A percentile compares a stretch with the other conserved stretches of the same genome.
Evolutionary conservation across 1,284 basidiomycete genomes (phyloP).

Genomic region (Ganoderma leucocontextum): DNA sequence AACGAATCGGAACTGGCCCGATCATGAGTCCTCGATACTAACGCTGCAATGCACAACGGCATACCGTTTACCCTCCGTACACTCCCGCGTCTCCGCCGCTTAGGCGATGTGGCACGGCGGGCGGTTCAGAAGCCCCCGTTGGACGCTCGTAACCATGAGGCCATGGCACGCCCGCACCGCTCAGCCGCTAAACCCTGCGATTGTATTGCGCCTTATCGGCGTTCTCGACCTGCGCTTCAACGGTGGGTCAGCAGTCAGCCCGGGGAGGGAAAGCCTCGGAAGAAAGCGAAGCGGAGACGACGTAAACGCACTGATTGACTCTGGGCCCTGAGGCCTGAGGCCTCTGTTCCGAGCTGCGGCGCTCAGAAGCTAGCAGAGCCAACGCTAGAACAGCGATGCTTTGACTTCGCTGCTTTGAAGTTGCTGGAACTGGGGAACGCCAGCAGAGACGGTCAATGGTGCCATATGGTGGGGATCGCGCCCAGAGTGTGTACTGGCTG

Average conservation of each 20-base stretch:
- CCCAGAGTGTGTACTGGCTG: neutral
- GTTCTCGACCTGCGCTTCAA: neutral
- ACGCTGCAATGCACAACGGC: neutral
- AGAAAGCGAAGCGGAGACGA: neutral
- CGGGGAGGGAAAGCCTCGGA: neutral
- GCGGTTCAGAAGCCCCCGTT: conserved; percentile 11
- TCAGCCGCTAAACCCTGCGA: neutral
- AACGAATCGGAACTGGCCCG: neutral
- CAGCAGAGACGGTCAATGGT: neutral
- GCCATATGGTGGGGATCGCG: neutral
- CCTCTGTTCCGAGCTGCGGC: neutral
- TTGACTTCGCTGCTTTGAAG: neutral
- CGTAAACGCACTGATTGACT: conserved; percentile 5
- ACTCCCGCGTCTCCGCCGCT: neutral
- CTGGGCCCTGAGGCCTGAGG: neutral
- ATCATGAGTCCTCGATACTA: neutral
- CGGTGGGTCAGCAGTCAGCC: neutral
- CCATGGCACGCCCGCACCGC: conserved; percentile 16
- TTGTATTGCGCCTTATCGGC: conserved; percentile 3
- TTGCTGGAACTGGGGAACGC: neutral
- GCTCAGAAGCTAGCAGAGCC: conserved; percentile 1
- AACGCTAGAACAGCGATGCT: neutral
- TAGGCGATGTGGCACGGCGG: neutral
- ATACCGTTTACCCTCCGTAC: neutral
- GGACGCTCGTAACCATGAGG: conserved; percentile 23